Evolutionary conservation across 2,329 filamentous ascomycete species (phyloP), one percentile per base, ranked within the genome.

Genomic region (Botryotinia narcissicola): DNA sequence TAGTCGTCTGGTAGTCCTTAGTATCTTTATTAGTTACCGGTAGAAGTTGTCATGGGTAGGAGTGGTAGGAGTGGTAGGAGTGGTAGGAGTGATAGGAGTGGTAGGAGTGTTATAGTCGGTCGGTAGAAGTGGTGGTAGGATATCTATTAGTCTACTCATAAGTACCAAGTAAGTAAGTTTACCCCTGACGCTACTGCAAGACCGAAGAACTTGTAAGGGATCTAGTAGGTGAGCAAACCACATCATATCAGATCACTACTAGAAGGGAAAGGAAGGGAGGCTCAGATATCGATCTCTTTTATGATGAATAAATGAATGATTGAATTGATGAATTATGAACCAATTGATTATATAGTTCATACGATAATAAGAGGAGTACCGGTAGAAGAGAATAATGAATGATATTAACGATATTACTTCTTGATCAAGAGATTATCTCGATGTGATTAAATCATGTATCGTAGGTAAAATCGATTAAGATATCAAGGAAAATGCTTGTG

Each of bases 181-280:
- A 64, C 61, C 61, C 61, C 61, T 64, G 61, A 64, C 40, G 61
- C 61, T 64, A 64, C 40, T 64, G 40, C 25, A 29, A 6, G 61
- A 20, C 40, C n/a, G 4, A n/a, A n/a, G 35, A n/a, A 42, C 54
- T 57, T 32, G n/a, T n/a, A 51, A 4, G 54, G 25, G 12, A 29
- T 20, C 44, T 46, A 25, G 46, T 25, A 25, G 10, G 22, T 12
- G 10, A 48, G 46, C 46, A 32, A 59, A 18, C 29, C 18, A 10
- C 54, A 59, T 59, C 10, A 48, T 1, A 51, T 51, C 48, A 51
- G 10, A n/a, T 51, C 48, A 59, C 54, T 29, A 54, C 48, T 54
- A 1, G 14, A 54, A 48, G 48, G 25, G n/a, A 51, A 54, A 48
- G 48, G 10, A 51, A 51, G n/a, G 48, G 48, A n/a, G 48, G 14